Base-by-base conservation (phyloP, 257 asterid species). In the Ligustrum vulgare region DNA sequence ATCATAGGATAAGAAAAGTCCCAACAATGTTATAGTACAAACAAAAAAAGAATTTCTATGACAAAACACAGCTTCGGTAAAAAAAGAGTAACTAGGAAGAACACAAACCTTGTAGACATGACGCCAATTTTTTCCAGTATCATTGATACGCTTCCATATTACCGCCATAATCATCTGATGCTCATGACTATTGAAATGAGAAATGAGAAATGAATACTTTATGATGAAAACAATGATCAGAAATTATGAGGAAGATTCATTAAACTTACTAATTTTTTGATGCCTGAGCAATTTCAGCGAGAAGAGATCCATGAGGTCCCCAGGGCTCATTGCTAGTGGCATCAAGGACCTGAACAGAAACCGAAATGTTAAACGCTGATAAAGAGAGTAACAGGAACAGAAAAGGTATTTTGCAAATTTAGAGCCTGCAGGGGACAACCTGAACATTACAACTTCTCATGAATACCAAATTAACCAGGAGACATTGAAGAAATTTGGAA, bases 251-350 rank as follows among this genome's bases (percentile, higher is more conserved):
- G 72, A 2, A 67, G 23, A 75, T 58, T 41, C 68, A 70, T 74
- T 60, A 41, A 47, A 78, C 94, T 85, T 75, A 91, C 97, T 91
- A 90, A 82, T 93, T 95, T 81, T 87, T 91, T 36, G 97, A 78
- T 67, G 96, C 93, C 79, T 95, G 94, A 39, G 99, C 97, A 84
- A 93, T 89, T 78, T 95, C 98, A 78, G 97, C 93, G 73, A 95
- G 98, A 79, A 83, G 89, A 8, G 96, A 77, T 77, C 99, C 98
- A 86, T 93, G 98, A 77, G 99, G 98, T 72, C 97, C 99, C 98
- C 98, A 93, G 66, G 97, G 90, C 82, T 95, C 98, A 76, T 95
- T 95, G 91, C 96, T 95, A 70, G 98, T 95, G 65, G 97, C 97
- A 82, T 95, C 98, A 74, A 95, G 99, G 77, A 95, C 96, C 99